Conservation (phyloP, 1,284 basidiomycete species). For the Leccinum angustisporum region DNA sequence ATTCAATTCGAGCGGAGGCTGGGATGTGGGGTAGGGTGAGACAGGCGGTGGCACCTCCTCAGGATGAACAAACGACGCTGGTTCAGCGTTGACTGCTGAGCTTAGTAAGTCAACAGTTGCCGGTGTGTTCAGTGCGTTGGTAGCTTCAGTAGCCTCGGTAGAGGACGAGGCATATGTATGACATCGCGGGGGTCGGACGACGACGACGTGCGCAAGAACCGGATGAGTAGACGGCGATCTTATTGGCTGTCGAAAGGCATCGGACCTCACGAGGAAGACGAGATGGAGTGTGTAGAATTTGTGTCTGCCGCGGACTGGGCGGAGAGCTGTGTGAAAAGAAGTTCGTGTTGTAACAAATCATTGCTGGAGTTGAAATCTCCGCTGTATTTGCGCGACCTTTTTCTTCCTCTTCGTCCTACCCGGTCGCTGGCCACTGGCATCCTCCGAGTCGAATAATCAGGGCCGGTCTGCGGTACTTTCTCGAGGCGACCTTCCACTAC, state of each 20-base stretch:
- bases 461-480: slow-evolving; percentile 7
- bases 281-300: background rate
- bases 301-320: background rate
- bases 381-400: background rate
- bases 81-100: no score
- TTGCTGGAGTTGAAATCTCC: no score
- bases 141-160: background rate
- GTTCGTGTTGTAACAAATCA: background rate
- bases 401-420: background rate
- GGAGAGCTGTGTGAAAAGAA: slow-evolving; percentile 3
- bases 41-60: background rate
- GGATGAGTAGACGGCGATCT: slow-evolving; percentile 22
- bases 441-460: slow-evolving; percentile 15
- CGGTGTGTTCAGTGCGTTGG: no score
- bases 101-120: no score
- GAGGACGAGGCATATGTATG: slow-evolving; percentile 24
- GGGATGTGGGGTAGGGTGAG: background rate
- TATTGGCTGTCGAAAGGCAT: slow-evolving; percentile 37
- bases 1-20: background rate
- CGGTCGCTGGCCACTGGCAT: background rate
- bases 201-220: slow-evolving; percentile 10
- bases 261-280: slow-evolving; percentile 28
- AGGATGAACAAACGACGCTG: no score
- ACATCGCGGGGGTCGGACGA: slow-evolving; percentile 16
- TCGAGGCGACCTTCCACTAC: slow-evolving; percentile 1